Evolutionary conservation across 805 yeast species (phyloP).

Genomic region (Candida glaebosa): DNA sequence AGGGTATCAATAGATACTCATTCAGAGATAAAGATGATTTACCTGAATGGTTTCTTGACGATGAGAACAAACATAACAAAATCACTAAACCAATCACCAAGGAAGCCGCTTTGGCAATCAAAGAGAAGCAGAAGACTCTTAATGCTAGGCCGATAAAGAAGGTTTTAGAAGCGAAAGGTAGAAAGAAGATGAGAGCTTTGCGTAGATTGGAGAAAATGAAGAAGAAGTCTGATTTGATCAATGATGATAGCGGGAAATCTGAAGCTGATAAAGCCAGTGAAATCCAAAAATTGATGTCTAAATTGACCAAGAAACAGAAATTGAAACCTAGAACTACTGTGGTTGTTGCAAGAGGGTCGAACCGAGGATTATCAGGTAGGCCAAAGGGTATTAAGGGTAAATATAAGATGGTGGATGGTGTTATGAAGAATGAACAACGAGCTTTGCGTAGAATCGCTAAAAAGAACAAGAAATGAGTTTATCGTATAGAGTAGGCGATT

Average conservation of each 20-base stretch:
- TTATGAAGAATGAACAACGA: constrained; percentile 93
- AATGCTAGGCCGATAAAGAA: constrained; percentile 98
- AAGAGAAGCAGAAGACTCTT: constrained; percentile 49
- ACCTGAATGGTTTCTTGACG: constrained; percentile 97
- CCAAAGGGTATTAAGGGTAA: constrained; percentile 97
- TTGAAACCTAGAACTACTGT: constrained; percentile 78
- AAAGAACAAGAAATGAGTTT: constrained; percentile 62
- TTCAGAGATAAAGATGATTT: constrained; percentile 87
- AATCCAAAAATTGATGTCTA: constrained; percentile 80
- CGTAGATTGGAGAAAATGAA: constrained; percentile 82
- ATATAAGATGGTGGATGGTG: constrained; percentile 99
- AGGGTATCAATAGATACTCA: constrained; percentile 87
- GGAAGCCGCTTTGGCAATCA: constrained; percentile 54
- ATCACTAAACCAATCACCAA: constrained; percentile 90
- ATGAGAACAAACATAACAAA: constrained; percentile 83
- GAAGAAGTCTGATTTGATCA: constrained; percentile 89
- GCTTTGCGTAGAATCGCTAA: constrained; percentile 88
- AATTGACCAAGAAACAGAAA: constrained; percentile 69
- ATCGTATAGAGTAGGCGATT: neutral
- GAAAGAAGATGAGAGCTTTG: constrained; percentile 91
- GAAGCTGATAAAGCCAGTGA: constrained; percentile 95
- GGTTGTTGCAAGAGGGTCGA: constrained; percentile 82
- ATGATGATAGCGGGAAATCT: constrained; percentile 81
- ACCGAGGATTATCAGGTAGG: constrained; percentile 87
- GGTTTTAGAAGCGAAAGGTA: constrained; percentile 95